Evolutionary conservation across 192 early-diverging fungal species (phyloP), one percentile per base, ranked within the genome.

Genomic region (Backusella tarrabulga): DNA sequence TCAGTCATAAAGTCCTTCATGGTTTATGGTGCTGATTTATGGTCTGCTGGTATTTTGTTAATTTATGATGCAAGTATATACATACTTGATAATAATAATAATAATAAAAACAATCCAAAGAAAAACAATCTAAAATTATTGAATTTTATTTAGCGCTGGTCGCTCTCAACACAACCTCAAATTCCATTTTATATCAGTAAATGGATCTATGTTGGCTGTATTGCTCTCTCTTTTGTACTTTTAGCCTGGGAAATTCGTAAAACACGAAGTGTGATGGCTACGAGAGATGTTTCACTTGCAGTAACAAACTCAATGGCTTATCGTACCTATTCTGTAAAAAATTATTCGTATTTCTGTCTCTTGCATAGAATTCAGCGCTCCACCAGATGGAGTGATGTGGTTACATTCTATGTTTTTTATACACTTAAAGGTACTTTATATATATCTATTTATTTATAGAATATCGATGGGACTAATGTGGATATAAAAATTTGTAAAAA

Each of bases 351-450:
- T 84, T 97, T 88, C 74, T 97, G 95, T 83, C 87, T 97, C 52
- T 97, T 97, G 79, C 63, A 79, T 5, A 85, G 91, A 50, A 91
- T 97, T 70, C 83, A 95, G 56, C 84, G 87, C 56, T 88, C 90
- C 3, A 88, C 80, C n/a, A 92, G 87, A 81, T 70, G 72, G 8
- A 85, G 85, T 23, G 95, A 97, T 67, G 78, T 87, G 2, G 29
- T 95, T 3, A 93, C 94, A 7, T 96, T 95, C 77, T 96, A 88
- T 83, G 91, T 94, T n/a, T 97, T 93, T 76, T 96, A 96, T 81
- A 85, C 87, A n/a, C 91, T 96, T 73, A 90, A 92, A 83, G 91
- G 93, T 89, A 85, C 68, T 77, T 73, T 32, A 34, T 67, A 6
- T 32, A 23, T 74, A 52, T 23, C 32, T 32, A 32, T 54, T 41